These are phyloP conservation scores for Haberlea rhodopensis DNA, from an alignment of 257 asterid genomes.

Conservation along the genomic window DNA sequence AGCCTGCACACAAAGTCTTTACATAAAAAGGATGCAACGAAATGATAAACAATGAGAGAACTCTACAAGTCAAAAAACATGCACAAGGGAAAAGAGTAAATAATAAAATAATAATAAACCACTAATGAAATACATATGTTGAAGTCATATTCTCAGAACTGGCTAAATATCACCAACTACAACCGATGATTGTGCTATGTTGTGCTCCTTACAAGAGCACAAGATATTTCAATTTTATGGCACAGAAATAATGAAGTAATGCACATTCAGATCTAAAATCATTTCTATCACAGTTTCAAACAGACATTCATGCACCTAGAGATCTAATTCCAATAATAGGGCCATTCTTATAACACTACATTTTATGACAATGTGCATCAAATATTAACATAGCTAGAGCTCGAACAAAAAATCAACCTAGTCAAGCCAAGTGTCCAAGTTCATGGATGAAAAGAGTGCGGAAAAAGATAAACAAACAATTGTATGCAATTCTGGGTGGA, in stretches of 20 bases:
- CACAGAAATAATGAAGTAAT: background rate
- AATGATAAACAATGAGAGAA: slow-evolving; percentile 1
- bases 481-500: slow-evolving; percentile 10
- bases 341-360: slow-evolving; percentile 20
- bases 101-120: background rate
- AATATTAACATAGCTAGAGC: slow-evolving; percentile 17
- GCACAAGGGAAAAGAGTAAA: slow-evolving; percentile 12
- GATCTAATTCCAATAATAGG: slow-evolving; percentile 19
- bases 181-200: slow-evolving; percentile 14
- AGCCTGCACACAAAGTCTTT: slow-evolving; percentile 53
- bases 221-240: slow-evolving; percentile 18
- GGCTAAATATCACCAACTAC: slow-evolving; percentile 14
- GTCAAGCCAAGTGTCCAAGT: slow-evolving; percentile 18
- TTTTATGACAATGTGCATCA: background rate
- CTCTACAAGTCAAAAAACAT: slow-evolving; percentile 15
- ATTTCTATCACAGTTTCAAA: background rate
- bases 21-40: slow-evolving; percentile 15
- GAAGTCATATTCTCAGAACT: slow-evolving; percentile 6
- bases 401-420: slow-evolving; percentile 18
- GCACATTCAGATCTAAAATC: background rate
- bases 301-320: slow-evolving; percentile 13
- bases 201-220: slow-evolving; percentile 14
- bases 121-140: slow-evolving; percentile 2
- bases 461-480: slow-evolving; percentile 16
- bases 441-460: slow-evolving; percentile 18